These are phyloP conservation scores for Mycena rosella DNA, from an alignment of 768 basidiomycete species.

Conservation along the genomic window DNA sequence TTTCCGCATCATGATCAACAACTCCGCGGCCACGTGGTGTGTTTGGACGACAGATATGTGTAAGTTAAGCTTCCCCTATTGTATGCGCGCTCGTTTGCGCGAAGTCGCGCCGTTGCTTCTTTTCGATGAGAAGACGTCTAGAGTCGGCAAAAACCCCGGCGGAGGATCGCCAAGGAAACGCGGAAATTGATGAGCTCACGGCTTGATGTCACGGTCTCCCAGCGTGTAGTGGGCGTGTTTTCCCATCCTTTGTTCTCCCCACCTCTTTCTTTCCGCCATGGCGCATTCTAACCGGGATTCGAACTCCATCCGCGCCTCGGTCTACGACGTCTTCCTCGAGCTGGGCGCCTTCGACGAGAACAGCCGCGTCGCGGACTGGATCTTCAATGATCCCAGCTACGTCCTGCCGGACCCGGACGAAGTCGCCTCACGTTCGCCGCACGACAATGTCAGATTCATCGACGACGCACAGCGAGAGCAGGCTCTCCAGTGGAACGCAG, in stretches of 20 bases:
- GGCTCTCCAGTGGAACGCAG: not conserved
- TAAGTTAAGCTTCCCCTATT: no score
- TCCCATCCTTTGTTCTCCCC: constrained; percentile 21
- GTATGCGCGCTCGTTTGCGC: not conserved
- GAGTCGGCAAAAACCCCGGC: no score
- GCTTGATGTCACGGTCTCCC: not conserved
- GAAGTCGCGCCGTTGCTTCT: not conserved
- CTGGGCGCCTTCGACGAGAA: constrained; percentile 49
- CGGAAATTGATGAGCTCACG: constrained; percentile 19
- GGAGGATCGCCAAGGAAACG: constrained; percentile 30
- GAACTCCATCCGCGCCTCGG: constrained; percentile 45
- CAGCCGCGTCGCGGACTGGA: constrained; percentile 49
- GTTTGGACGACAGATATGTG: no score
- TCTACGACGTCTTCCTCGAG: constrained; percentile 49
- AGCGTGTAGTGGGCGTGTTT: constrained; percentile 20
- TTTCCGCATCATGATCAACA: no score
- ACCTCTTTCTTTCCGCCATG: constrained; percentile 21
- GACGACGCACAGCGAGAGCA: not conserved
- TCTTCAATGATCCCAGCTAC: constrained; percentile 43
- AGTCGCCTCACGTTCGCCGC: not conserved
- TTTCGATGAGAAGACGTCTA: no score
- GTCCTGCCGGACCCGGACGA: constrained; percentile 22
- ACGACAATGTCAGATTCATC: constrained; percentile 13
- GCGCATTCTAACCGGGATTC: constrained; percentile 36
- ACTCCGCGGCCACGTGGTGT: no score